Base-by-base conservation (phyloP, 2,329 filamentous ascomycete species). In the Cercospora beticola region DNA sequence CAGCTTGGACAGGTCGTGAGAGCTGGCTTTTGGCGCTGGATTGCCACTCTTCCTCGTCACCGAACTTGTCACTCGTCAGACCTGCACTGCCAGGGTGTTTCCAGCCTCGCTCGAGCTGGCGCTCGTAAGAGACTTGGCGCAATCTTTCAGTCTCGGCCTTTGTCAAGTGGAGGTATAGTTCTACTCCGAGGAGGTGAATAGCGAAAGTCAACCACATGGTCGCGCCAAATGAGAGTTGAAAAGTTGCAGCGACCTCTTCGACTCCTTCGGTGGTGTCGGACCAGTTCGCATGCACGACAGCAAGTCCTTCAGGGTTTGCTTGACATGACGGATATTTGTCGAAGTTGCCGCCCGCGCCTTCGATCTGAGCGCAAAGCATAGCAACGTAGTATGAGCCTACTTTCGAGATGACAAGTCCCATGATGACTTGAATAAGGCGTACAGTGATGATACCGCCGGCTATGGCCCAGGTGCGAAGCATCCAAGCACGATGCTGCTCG, bases 401-500 rank as follows among this genome's bases (percentile, higher is more conserved):
- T 74, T 71, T 67, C 36, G 80, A 79, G 54, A 84, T 78, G 8
- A 85, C 79, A 1, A 69, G 70, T 1, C 82, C 81, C 0, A 80
- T 72, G 43, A 84, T 76, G 65, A 83, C 78, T 49, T 85, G 77
- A 36, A 87, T 81, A 28, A 87, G 69, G 9, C 86, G 83, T 54
- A 80, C 77, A 0, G 86, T 87, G 69, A 89, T 82, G 69, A 88
- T 86, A 2, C 79, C 77, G 3, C 82, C 82, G n/a, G 68, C 70
- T 31, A 73, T 71, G 58, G 69, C 70, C 74, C 70, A 74, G 9
- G 71, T 81, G 23, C 88, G 77, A 31, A 90, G 73, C 87, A 89
- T 90, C 87, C 87, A 90, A 2, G 86, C 86, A 1, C 88, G 82
- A 69, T 90, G 88, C 73, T 89, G 84, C 33, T 89, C 86, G 60